Percentiles rank a stretch among this genome's conserved stretches.
Evolutionary conservation across 1,139 yeast genomes (phyloP).

Genomic region (Saccharomyces hybrid): DNA sequence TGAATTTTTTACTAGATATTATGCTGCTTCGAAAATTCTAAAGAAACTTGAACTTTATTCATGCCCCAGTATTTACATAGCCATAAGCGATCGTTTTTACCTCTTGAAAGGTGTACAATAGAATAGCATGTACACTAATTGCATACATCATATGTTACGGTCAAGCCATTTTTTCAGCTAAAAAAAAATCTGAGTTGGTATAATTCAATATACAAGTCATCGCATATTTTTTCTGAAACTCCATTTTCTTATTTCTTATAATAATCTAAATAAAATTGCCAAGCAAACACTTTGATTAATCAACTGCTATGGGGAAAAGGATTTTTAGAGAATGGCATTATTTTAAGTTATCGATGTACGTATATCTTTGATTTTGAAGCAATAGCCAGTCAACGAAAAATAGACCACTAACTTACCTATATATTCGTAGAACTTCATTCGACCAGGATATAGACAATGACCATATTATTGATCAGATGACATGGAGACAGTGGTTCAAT

Average conservation of each 20-base stretch:
- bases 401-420: conserved; percentile 1
- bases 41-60: too few species aligned
- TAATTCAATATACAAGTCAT: background rate
- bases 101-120: too few species aligned
- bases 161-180: background rate
- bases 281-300: background rate
- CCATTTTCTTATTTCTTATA: background rate
- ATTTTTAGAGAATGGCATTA: conserved; percentile 23
- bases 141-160: background rate
- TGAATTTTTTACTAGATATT: too few species aligned
- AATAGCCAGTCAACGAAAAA: background rate
- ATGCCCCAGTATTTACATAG: too few species aligned
- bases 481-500: conserved; percentile 35
- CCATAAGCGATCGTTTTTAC: too few species aligned
- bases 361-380: background rate
- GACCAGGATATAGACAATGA: conserved; percentile 17
- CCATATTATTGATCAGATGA: conserved; percentile 27
- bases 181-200: background rate
- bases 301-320: background rate
- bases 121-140: background rate
- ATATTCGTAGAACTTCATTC: conserved; percentile 17
- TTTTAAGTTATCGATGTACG: conserved; percentile 24
- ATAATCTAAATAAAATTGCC: background rate
- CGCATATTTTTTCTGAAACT: background rate
- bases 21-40: too few species aligned